Percentiles rank a stretch among this genome's conserved stretches.
Evolutionary conservation across 768 basidiomycete genomes (phyloP).

Genomic region (Tremella mesenterica): DNA sequence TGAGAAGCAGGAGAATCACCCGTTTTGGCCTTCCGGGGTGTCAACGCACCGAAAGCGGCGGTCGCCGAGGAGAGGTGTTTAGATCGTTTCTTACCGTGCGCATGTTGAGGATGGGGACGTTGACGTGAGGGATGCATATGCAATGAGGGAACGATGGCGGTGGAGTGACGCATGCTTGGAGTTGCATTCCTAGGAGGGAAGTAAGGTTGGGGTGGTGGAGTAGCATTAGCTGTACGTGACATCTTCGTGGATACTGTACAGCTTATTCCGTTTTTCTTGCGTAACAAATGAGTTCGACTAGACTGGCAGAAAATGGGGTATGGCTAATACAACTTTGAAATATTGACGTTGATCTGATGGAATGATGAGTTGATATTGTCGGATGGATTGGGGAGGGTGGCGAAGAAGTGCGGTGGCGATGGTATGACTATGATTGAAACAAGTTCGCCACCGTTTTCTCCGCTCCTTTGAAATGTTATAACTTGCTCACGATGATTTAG

Average conservation of each 20-base stretch:
- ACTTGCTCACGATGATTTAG: no score
- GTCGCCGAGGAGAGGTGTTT: background rate
- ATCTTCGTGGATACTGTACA: no score
- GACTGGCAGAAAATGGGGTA: no score
- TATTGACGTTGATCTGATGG: background rate
- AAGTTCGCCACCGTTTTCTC: conserved; percentile 31
- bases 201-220: conserved; percentile 30
- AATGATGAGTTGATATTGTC: background rate
- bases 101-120: background rate
- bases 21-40: no score
- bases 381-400: conserved; percentile 23
- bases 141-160: conserved; percentile 10
- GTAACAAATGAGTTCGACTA: no score
- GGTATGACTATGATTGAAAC: conserved; percentile 28
- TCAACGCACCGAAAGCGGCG: background rate
- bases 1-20: no score
- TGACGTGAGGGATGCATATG: conserved; percentile 11
- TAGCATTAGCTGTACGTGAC: conserved; percentile 32
- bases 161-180: conserved; percentile 29
- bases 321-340: no score
- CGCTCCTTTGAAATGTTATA: conserved; percentile 17
- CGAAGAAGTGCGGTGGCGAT: conserved; percentile 38
- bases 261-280: no score
- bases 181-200: conserved; percentile 32
- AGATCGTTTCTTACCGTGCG: conserved; percentile 9